Percentiles rank a stretch among this genome's conserved stretches.
Conservation (phyloP, 1,284 basidiomycete genomes). For the Sporisorium sorghi region DNA sequence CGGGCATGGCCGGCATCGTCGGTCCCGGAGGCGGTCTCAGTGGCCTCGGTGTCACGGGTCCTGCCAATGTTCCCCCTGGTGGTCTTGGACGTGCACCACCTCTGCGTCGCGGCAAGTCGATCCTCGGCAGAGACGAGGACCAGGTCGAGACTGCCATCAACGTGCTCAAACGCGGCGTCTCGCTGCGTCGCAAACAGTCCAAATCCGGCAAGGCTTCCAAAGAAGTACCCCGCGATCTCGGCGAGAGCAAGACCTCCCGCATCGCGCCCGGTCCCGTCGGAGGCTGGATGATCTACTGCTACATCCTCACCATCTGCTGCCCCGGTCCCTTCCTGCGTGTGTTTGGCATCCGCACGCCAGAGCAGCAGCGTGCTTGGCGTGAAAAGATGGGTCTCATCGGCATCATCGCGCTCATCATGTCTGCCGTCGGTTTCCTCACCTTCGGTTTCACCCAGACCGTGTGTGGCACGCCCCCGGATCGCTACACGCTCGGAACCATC, state of each 20-base stretch:
- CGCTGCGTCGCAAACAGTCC: constrained; percentile 58
- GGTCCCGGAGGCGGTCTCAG: constrained; percentile 68
- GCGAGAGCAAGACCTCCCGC: constrained; percentile 48
- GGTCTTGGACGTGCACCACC: constrained; percentile 57
- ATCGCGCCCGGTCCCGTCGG: constrained; percentile 80
- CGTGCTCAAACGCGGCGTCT: constrained; percentile 67
- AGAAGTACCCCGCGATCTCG: constrained; percentile 55
- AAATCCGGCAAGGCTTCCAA: constrained; percentile 48
- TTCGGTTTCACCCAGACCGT: constrained; percentile 98
- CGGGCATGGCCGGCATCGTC: constrained; percentile 51
- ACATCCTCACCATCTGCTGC: constrained; percentile 84
- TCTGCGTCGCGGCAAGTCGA: constrained; percentile 67
- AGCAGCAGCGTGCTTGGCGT: constrained; percentile 95
- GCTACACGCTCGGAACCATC: constrained; percentile 83
- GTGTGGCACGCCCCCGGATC: constrained; percentile 84
- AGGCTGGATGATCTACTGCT: constrained; percentile 96
- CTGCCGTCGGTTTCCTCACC: constrained; percentile 93
- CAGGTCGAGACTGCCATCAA: constrained; percentile 68
- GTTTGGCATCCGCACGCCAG: constrained; percentile 86
- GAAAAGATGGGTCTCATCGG: constrained; percentile 95
- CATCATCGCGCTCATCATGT: constrained; percentile 86
- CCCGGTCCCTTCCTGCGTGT: constrained; percentile 74
- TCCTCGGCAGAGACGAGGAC: constrained; percentile 68
- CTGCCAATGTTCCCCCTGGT: constrained; percentile 55
- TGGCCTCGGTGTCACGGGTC: constrained; percentile 61